Base-by-base conservation (phyloP, 139 green algal genomes). In the Marvania coccoides region DNA sequence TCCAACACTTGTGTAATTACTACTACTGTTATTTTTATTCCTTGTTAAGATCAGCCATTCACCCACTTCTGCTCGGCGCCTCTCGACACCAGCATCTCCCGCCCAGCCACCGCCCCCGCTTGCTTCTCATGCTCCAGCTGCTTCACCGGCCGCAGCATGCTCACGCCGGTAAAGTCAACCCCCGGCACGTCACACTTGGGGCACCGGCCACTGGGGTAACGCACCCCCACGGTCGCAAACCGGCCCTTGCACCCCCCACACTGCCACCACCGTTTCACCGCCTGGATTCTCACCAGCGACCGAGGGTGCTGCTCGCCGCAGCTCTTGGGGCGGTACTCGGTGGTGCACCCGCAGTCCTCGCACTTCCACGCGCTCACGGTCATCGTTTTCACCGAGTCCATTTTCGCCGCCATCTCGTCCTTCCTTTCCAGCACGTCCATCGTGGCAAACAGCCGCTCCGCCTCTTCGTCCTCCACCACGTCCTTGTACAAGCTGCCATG, bases 261-360 rank as follows among this genome's bases (percentile, higher is more conserved):
- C 24, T 57, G 35, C 78, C 78, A 85, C 78, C 78, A 85, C 36
- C 75, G 66, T 64, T 84, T 85, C 45, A 36, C 71, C 36, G 45
- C 40, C 53, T 70, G 45, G 1, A 74, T 30, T 1, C 47, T 39
- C 28, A 69, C 57, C 10, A 78, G 42, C 1, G 42, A 15, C 12
- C 68, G 24, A 4, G 73, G 55, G 57, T 73, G 71, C 2, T 24
- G 13, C n/a, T 37, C 65, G 4, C 39, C 48, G 36, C 75, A 82
- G 14, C 40, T 34, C 19, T 47, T 26, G 13, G 28, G 61, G 33
- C 61, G 65, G 12, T 47, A n/a, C 39, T 81, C 78, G 6, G 67
- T n/a, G 1, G 54, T 73, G 46, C 54, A 75, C 12, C 31, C n/a
- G 31, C 78, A 85, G n/a, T 35, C 34, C 53, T 69, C 48, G 63